Base-by-base conservation (phyloP, 352 stramenopile genomes). In the Globisporangium echinulatum region DNA sequence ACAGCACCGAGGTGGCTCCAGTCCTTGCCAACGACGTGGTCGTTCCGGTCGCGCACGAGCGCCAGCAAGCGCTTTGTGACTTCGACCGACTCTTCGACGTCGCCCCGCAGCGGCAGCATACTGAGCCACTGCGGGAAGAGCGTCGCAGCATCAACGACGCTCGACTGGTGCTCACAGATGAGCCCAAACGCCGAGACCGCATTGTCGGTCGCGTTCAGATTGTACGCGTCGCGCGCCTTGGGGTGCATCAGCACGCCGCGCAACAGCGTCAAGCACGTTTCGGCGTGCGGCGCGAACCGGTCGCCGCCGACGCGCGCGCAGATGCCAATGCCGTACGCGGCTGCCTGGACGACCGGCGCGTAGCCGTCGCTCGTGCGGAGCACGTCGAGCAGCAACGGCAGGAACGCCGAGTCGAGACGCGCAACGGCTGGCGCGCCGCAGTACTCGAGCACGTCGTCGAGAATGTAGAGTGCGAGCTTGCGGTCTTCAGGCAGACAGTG, bases 381-480 rank as follows among this genome's bases (percentile, higher is more conserved):
- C 17, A 85, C 81, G 39, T 77, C 79, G 15, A 87, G 59, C 7
- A 94, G 62, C 38, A 91, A 57, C 9, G 85, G 82, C 49, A 92
- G 44, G 59, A 94, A 91, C 25, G 25, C 2, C 33, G 72, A 62
- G 53, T 90, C 79, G 7, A 88, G 64, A 36, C 72, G 64, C 40
- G 67, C 54, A 67, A 87, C 74, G 3, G 78, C 79, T 7, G 71
- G 59, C 10, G 51, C 64, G 25, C 80, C 77, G 46, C 85, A 90
- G 69, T 92, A 68, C 66, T 94, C 85, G 25, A 94, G 64, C 15
- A 94, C 85, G 60, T 94, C 85, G 61, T 94, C 85, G 38, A 94
- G 64, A n/a, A 94, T 85, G 70, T 90, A 94, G 14, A 94, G 57
- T 44, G 85, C 85, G n/a, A 91, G 74, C 43, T 89, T 85, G 57